phyloP scores from a whole-genome alignment of 805 yeast genomes.

The Candida sanyiensis region DNA sequence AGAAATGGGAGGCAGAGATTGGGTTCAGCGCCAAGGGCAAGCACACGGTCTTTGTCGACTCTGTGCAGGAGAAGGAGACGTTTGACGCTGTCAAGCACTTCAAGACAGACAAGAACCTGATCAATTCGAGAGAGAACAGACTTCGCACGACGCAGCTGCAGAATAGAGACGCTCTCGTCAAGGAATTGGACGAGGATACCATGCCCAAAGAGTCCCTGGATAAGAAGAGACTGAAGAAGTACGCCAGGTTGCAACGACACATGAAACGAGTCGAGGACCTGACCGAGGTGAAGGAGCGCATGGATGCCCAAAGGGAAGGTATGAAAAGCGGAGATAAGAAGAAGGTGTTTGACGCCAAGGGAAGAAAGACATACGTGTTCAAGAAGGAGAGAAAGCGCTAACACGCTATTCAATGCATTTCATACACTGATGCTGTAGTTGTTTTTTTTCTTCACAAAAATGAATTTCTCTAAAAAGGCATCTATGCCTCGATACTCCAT shows the following conservation, averaged over 20 bases:
- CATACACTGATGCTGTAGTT: neutral
- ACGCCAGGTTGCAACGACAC: conserved; percentile 53
- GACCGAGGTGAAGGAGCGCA: conserved; percentile 57
- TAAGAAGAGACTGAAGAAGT: conserved; percentile 55
- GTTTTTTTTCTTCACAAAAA: neutral
- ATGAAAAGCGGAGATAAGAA: conserved; percentile 89
- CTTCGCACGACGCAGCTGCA: conserved; percentile 55
- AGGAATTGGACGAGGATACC: conserved; percentile 21
- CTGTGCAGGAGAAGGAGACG: conserved; percentile 43
- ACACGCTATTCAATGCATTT: neutral
- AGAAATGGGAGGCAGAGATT: conserved; percentile 40
- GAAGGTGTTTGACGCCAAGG: conserved; percentile 61
- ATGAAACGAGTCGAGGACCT: conserved; percentile 67
- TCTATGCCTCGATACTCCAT: conserved; percentile 44
- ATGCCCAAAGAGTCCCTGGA: conserved; percentile 36
- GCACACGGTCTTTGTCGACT: conserved; percentile 83
- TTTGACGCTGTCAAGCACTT: conserved; percentile 66
- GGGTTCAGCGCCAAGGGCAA: conserved; percentile 56
- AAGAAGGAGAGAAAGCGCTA: conserved; percentile 64
- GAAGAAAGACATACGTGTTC: conserved; percentile 77
- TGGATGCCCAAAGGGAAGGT: conserved; percentile 76
- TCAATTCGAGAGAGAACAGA: conserved; percentile 67
- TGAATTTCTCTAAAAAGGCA: neutral
- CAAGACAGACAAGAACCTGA: conserved; percentile 60
- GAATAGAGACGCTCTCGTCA: conserved; percentile 23